Evolutionary conservation across 495 filamentous ascomycete genomes (phyloP).

Genomic region (Paragyromitra xinjiangensis): DNA sequence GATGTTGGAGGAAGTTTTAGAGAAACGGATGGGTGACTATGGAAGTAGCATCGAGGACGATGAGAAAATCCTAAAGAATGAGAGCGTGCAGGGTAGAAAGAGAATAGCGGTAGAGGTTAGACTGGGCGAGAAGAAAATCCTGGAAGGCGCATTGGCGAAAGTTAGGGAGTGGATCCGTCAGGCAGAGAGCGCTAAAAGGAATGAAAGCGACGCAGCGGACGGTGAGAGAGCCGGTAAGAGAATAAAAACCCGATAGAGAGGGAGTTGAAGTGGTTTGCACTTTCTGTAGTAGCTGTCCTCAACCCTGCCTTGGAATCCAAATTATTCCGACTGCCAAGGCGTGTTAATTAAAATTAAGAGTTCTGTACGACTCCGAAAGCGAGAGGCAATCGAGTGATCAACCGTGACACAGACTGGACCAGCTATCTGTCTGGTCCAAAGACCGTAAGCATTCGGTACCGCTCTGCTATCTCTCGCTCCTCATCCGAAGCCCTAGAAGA

Average conservation of each 20-base stretch:
- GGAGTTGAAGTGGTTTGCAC: neutral
- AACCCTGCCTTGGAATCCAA: neutral
- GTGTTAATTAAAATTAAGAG: slow-evolving; percentile 20
- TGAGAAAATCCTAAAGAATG: slow-evolving; percentile 61
- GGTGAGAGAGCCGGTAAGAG: slow-evolving; percentile 45
- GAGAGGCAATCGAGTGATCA: slow-evolving; percentile 15
- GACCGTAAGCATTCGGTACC: slow-evolving; percentile 24
- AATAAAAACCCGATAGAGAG: slow-evolving; percentile 31
- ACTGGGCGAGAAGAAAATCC: slow-evolving; percentile 80
- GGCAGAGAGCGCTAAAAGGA: slow-evolving; percentile 58
- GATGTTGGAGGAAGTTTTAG: slow-evolving; percentile 58
- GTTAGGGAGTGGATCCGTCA: slow-evolving; percentile 22
- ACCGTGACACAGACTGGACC: neutral
- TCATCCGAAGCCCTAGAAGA: slow-evolving; percentile 10
- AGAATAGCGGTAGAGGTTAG: slow-evolving; percentile 80
- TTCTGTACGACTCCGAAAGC: neutral
- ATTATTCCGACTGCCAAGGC: neutral
- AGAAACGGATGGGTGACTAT: slow-evolving; percentile 65
- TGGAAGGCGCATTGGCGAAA: slow-evolving; percentile 58
- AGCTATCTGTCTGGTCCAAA: neutral
- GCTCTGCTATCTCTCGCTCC: slow-evolving; percentile 28
- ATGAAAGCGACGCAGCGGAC: slow-evolving; percentile 27
- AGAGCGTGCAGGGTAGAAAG: slow-evolving; percentile 59
- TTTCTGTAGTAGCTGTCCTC: neutral
- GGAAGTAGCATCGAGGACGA: slow-evolving; percentile 72